A percentile compares a stretch with the other conserved stretches of the same genome.
phyloP scores from a whole-genome alignment of 441 rosid genomes.

The Arabidopsis lyrata region DNA sequence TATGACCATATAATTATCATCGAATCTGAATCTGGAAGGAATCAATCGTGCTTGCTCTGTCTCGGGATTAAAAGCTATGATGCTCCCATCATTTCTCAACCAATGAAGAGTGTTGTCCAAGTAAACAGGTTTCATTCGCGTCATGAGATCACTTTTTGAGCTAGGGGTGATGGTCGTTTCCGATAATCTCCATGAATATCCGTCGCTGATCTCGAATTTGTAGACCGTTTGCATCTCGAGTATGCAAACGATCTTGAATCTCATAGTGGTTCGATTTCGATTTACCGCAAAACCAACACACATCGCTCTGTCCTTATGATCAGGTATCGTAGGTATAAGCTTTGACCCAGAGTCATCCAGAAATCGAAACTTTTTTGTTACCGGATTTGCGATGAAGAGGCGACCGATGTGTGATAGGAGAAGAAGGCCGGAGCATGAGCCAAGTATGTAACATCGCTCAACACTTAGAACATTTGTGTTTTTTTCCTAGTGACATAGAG shows the following conservation, averaged over 20 bases:
- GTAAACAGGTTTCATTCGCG: background rate
- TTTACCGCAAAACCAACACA: background rate
- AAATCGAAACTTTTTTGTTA: background rate
- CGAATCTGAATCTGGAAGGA: background rate
- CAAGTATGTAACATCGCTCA: background rate
- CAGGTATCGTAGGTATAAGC: background rate
- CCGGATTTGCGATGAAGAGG: background rate
- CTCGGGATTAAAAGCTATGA: constrained; percentile 21
- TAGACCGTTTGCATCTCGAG: background rate
- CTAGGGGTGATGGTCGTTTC: too few relatives aligned
- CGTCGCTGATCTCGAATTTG: background rate
- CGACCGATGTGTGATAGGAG: background rate
- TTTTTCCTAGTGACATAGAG: background rate
- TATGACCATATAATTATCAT: background rate
- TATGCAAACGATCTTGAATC: background rate
- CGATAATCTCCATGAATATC: too few relatives aligned
- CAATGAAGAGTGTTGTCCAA: background rate
- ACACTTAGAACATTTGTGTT: too few relatives aligned
- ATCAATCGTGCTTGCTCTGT: constrained; percentile 3
- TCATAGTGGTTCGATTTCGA: background rate
- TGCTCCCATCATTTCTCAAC: constrained; percentile 21
- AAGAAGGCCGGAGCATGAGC: background rate
- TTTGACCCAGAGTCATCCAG: background rate
- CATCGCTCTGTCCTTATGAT: background rate
- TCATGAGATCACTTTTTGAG: too few relatives aligned